Base-by-base conservation (phyloP, 768 basidiomycete species). In the Gloeophyllum trabeum region DNA sequence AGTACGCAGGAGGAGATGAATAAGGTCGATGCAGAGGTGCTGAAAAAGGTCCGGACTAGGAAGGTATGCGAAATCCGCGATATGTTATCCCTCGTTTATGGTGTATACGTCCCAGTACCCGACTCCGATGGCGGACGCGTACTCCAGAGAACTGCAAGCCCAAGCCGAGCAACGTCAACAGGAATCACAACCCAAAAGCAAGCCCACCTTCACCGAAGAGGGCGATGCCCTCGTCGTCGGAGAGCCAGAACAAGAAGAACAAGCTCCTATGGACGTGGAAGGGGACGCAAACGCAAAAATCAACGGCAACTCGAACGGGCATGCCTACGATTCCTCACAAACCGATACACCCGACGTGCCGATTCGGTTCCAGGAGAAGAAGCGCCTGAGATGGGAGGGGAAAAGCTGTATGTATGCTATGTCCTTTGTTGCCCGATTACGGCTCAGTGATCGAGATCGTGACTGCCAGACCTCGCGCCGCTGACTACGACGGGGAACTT, bases 401-500 rank as follows among this genome's bases (percentile, higher is more conserved):
- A 89, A 88, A 60, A 83, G 86, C 1, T 98, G 87, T 88, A 52
- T 35, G 80, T 60, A 35, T 20, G 10, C 34, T 24, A 41, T 32
- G 20, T 23, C 22, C 5, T 5, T 39, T 22, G 23, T 30, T 18
- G 13, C 24, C 14, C 76, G 73, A 82, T 56, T 65, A 81, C 4
- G 79, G 79, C 3, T 94, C 94, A 2, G 61, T 98, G 16, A 97
- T 93, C 1, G 97, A 94, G 0, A 91, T 94, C 30, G 94, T 94
- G 12, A 98, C n/a, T 18, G 13, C 24, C 14, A 75, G 73, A 82
- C 56, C 66, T 82, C 4, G 79, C 80, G 3, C 94, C 94, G 2
- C 62, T 98, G 16, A 97, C 94, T 1, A 98, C 94, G 0, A 91
- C 93, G 28, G 94, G 94, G 12, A 98, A 99, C 54, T 60, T 98